Base-by-base conservation (phyloP, 2,329 filamentous ascomycete species). In the Sarocladiaceae sp. region DNA sequence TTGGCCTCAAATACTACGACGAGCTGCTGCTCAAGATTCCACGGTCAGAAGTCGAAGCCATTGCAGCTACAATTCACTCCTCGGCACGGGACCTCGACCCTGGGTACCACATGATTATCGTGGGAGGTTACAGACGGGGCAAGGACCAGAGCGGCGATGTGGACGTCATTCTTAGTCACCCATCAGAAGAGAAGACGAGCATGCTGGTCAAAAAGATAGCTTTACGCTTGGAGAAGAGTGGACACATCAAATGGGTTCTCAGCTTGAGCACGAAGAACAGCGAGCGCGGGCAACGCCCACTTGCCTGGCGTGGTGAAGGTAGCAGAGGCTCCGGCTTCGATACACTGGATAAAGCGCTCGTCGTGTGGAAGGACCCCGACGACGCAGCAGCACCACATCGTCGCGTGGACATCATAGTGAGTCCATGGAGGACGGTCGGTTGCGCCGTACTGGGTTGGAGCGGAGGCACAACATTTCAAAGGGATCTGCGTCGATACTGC, bases 1-100 rank as follows among this genome's bases (percentile, higher is more conserved):
- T 97, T 52, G 93, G 94, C 0, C 75, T 97, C 40, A 97, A 97
- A 65, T 97, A 85, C 69, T 96, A 95, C 65, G 87, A 95, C 29
- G 93, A 97, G 57, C 88, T 99, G 52, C 72, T 80, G 42, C 68
- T 77, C 15, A 83, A 80, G 13, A 89, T 97, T 4, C 79, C 89
- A 0, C 81, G 91, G 1, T 53, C 63, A 0, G 91, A 97, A 66
- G 87, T 90, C 0, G 84, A 90, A 58, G 62, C 65, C 0, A 96
- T 96, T 51, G 82, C 80, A 0, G 61, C 71, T 4, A 73, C 76
- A 1, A 78, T 97, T 15, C 75, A 86, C 1, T 61, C 71, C 2
- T 84, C 94, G 56, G 90, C 90, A 1, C 81, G 83, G 42, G 70
- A 66, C 17, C 75, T 92, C 2, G 76, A 82, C 2, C 62, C 71